Conservation (phyloP, 345 rosid genomes). For the Clarkia xantiana region DNA sequence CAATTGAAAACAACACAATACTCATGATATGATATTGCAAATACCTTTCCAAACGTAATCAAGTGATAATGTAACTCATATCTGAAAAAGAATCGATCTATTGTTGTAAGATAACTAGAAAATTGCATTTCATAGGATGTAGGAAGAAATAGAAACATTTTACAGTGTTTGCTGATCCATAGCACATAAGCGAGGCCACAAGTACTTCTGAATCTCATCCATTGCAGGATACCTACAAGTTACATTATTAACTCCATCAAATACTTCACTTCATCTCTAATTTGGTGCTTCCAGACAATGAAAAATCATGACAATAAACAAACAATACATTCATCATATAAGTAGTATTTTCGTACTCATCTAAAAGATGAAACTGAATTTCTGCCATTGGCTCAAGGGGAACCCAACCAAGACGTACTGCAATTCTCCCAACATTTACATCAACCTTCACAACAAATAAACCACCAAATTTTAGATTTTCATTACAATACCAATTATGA, state of each 20-base stretch:
- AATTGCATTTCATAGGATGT: not conserved
- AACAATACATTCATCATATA: not conserved
- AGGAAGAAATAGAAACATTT: not conserved
- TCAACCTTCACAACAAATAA: slow-evolving; percentile 35
- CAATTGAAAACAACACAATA: not conserved
- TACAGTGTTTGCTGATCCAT: slow-evolving; percentile 45
- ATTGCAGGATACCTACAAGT: slow-evolving; percentile 40
- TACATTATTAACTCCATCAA: not conserved
- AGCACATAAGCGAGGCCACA: slow-evolving; percentile 47
- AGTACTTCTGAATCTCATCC: slow-evolving; percentile 50
- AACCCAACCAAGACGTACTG: slow-evolving; percentile 71
- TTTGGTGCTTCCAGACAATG: no score
- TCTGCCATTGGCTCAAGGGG: slow-evolving; percentile 51
- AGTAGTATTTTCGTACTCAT: slow-evolving; percentile 15
- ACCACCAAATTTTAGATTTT: not conserved
- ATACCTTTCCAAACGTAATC: slow-evolving; percentile 81
- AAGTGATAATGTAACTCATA: slow-evolving; percentile 60
- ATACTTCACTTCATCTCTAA: no score
- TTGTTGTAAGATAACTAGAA: not conserved
- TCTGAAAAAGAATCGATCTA: slow-evolving; percentile 22
- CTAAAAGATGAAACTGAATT: slow-evolving; percentile 43
- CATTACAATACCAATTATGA: not conserved
- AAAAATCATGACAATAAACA: not conserved
- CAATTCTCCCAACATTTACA: slow-evolving; percentile 57
- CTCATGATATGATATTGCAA: not conserved